Conservation (phyloP, 352 stramenopile species). For the Blastocystis sp. region DNA sequence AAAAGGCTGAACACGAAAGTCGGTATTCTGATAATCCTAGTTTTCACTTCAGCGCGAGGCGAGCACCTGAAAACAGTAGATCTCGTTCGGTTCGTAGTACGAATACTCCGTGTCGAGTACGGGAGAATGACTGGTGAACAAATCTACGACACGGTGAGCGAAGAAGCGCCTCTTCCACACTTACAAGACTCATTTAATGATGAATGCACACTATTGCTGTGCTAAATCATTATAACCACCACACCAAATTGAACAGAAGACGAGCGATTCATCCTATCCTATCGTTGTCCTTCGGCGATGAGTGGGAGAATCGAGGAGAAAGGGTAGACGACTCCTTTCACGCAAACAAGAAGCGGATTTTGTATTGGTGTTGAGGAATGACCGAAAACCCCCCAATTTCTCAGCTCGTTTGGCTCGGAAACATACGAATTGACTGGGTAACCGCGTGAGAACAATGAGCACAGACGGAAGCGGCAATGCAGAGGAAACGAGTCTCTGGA, state of each 20-base stretch:
- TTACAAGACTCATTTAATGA: not conserved
- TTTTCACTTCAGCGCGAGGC: too few relatives aligned
- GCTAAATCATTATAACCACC: not conserved
- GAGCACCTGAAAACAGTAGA: too few relatives aligned
- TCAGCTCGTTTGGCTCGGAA: not conserved
- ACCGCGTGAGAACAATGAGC: not conserved
- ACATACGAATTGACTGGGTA: too few relatives aligned
- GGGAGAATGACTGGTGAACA: not conserved
- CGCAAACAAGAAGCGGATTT: not conserved
- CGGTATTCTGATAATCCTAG: too few relatives aligned
- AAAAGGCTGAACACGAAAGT: too few relatives aligned
- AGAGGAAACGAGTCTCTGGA: constrained; percentile 47
- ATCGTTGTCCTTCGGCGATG: not conserved
- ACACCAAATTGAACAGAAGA: not conserved
- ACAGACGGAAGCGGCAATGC: not conserved
- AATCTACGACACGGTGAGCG: not conserved
- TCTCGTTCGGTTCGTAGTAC: too few relatives aligned
- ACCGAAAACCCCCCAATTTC: not conserved
- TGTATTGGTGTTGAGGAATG: not conserved
- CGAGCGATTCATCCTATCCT: not conserved
- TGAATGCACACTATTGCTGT: not conserved
- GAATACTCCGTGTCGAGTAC: too few relatives aligned
- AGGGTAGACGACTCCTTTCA: not conserved
- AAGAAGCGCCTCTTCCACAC: not conserved
- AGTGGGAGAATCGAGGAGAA: not conserved